Evolutionary conservation across 2,329 filamentous ascomycete species (phyloP).

Genomic region (Ophiostoma australiae): DNA sequence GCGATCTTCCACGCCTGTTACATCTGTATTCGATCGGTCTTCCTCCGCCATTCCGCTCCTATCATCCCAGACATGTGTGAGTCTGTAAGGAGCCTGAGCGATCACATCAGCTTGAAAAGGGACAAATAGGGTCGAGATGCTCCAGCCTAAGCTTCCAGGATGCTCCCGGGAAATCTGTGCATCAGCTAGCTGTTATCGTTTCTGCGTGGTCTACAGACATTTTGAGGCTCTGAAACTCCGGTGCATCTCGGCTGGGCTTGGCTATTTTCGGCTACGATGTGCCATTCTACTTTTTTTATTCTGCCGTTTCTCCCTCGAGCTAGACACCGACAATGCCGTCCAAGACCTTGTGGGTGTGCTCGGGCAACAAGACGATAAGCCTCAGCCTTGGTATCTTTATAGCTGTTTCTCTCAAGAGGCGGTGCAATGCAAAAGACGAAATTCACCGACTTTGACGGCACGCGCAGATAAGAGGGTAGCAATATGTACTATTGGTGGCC

Average conservation of each 20-base stretch:
- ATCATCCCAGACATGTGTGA: slow-evolving; percentile 2
- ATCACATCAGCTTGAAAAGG: neutral
- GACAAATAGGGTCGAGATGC: neutral
- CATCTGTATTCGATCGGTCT: neutral
- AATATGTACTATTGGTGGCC: neutral
- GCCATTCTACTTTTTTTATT: neutral
- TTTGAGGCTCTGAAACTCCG: neutral
- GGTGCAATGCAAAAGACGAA: neutral
- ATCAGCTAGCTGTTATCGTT: neutral
- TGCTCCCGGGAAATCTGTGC: neutral
- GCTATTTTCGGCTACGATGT: neutral
- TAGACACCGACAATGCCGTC: neutral
- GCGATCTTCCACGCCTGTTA: neutral
- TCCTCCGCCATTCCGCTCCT: slow-evolving; percentile 1
- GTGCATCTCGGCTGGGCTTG: neutral
- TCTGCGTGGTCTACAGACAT: neutral
- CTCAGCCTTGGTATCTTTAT: neutral
- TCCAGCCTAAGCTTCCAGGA: neutral
- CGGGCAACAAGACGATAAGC: neutral
- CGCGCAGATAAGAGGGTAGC: neutral
- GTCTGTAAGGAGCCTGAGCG: too few relatives aligned
- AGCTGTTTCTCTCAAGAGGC: neutral
- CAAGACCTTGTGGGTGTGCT: neutral
- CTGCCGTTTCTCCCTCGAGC: neutral
- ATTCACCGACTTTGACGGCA: neutral